Evolutionary conservation across 2,329 filamentous ascomycete species (phyloP), one percentile per base, ranked within the genome.

Genomic region (Scedosporium aurantiacum): DNA sequence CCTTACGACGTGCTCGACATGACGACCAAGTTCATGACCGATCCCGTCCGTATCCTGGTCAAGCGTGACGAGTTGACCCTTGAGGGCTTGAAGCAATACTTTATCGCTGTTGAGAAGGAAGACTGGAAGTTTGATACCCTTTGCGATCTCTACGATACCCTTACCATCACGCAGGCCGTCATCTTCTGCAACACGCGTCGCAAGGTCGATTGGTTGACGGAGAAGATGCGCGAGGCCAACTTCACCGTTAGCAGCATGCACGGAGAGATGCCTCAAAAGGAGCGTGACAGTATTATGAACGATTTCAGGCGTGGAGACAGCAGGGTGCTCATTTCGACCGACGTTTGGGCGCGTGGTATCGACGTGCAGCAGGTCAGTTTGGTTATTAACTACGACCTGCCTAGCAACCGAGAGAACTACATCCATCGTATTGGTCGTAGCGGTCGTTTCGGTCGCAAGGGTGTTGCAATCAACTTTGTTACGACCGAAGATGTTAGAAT

Each of bases 101-200:
- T 97, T 73, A 97, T 99, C 69, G 94, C 94, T 1, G 94, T 97
- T 21, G 94, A 99, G 76, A 97, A 97, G 80, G 94, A 99, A 75
- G 94, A 97, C 73, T 99, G 94, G 94, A 99, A 99, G 76, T 96
- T 99, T 68, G 94, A 99, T 74, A 99, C 94, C 2, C 86, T 99
- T 4, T 97, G 91, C 75, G 94, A 99, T 78, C 87, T 99, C 62
- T 99, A 99, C 82, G 94, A 99, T 74, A 97, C 94, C 12, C 83
- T 99, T 54, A 99, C 94, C 61, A 97, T 99, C 71, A 97, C 94
- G 16, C 94, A 97, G 78, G 94, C 94, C 55, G 94, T 99, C 73
- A 99, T 99, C 73, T 99, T 99, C 82, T 99, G 94, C 83, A 99
- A 99, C 77, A 99, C 94, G 5, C 88, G 94, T 67, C 86, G 94